Evolutionary conservation across 2,329 filamentous ascomycete genomes (phyloP).

Genomic region (Acrocalymma vagum): DNA sequence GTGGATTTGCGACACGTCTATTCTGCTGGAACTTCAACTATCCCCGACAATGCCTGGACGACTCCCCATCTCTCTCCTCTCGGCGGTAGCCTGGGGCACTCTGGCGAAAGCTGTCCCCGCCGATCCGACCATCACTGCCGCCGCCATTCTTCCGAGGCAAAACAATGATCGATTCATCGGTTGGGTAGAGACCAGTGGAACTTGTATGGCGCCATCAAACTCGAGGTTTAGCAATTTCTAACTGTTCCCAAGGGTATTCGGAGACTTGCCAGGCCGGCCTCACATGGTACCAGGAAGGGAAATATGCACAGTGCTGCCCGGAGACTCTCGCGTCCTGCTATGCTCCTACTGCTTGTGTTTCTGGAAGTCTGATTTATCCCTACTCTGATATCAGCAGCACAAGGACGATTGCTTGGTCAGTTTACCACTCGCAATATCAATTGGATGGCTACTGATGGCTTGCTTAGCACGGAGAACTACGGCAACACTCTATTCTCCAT

Average conservation of each 20-base stretch:
- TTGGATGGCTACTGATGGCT: slow-evolving; percentile 4
- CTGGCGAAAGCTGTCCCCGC: slow-evolving; percentile 27
- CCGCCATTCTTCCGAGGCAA: slow-evolving; percentile 36
- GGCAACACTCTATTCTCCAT: slow-evolving; percentile 24
- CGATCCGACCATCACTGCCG: slow-evolving; percentile 40
- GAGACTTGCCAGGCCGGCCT: slow-evolving; percentile 28
- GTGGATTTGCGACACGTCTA: not conserved
- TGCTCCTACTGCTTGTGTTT: slow-evolving; percentile 34
- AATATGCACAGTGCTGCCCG: slow-evolving; percentile 42
- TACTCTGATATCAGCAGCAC: slow-evolving; percentile 23
- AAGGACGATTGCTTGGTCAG: slow-evolving; percentile 36
- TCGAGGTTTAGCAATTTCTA: not conserved
- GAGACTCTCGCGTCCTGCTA: slow-evolving; percentile 28
- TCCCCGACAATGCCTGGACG: slow-evolving; percentile 21
- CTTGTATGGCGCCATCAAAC: slow-evolving; percentile 22
- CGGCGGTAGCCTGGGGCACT: slow-evolving; percentile 15
- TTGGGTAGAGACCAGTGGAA: slow-evolving; percentile 25
- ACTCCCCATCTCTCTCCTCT: slow-evolving; percentile 20
- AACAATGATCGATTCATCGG: slow-evolving; percentile 34
- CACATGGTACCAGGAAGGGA: slow-evolving; percentile 37
- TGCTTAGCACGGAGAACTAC: slow-evolving; percentile 31
- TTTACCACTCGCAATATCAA: not conserved
- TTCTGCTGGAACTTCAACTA: not conserved
- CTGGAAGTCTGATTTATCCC: slow-evolving; percentile 36
- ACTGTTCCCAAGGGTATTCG: slow-evolving; percentile 26